Evolutionary conservation across 2,329 filamentous ascomycete genomes (phyloP).

Genomic region (Lecanicillium sp.): DNA sequence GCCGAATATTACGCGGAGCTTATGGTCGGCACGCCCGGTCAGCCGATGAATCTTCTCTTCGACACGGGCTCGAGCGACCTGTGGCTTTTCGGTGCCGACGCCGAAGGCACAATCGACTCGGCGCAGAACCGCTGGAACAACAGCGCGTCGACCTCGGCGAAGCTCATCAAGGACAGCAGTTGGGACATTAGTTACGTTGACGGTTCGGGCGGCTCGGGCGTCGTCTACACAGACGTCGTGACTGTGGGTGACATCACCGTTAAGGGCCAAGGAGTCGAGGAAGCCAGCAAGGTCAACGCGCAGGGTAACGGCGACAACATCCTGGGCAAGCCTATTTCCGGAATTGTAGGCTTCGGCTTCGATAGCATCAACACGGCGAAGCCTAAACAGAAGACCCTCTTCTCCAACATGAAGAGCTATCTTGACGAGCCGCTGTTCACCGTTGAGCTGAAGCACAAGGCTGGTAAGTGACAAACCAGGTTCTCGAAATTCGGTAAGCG

Average conservation of each 20-base stretch:
- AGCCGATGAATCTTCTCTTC: constrained; percentile 34
- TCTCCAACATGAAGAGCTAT: constrained; percentile 25
- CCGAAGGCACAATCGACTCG: constrained; percentile 19
- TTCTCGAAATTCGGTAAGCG: neutral
- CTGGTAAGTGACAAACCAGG: constrained; percentile 18
- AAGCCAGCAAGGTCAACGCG: constrained; percentile 33
- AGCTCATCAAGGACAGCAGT: constrained; percentile 27
- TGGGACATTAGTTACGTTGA: constrained; percentile 42
- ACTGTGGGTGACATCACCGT: constrained; percentile 37
- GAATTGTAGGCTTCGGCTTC: constrained; percentile 30
- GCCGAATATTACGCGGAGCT: constrained; percentile 7
- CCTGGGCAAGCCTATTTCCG: constrained; percentile 26
- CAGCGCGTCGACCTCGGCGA: constrained; percentile 31
- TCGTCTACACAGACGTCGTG: constrained; percentile 38
- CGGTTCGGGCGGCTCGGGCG: constrained; percentile 34
- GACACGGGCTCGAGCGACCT: constrained; percentile 39
- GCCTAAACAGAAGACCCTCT: constrained; percentile 39
- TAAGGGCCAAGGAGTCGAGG: constrained; percentile 36
- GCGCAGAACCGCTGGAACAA: constrained; percentile 36
- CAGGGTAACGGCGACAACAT: constrained; percentile 40
- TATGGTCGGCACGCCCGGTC: constrained; percentile 26
- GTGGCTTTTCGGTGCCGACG: constrained; percentile 30
- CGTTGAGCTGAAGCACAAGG: constrained; percentile 54
- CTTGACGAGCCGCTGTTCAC: constrained; percentile 52
- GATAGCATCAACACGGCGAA: constrained; percentile 35